Conservation (phyloP, 306 rosid genomes). For the Pueraria montana region DNA sequence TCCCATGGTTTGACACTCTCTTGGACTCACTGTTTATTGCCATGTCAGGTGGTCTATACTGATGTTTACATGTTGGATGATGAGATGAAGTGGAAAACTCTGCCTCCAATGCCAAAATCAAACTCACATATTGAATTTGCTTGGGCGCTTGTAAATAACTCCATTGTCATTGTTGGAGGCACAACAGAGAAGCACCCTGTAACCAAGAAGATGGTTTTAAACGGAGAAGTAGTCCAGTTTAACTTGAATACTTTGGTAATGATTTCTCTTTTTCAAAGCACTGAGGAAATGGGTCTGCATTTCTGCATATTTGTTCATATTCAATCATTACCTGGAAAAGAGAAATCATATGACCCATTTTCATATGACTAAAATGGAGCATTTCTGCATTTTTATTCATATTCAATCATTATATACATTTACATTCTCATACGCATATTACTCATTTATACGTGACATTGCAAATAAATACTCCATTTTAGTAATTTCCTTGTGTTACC, state of each 20-base stretch:
- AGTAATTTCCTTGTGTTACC: slow-evolving; percentile 19
- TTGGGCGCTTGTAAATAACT: slow-evolving; percentile 82
- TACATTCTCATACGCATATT: neutral
- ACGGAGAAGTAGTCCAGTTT: slow-evolving; percentile 88
- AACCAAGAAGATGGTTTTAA: slow-evolving; percentile 88
- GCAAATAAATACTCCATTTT: slow-evolving; percentile 22
- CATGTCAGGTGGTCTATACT: slow-evolving; percentile 77
- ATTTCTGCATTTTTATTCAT: slow-evolving; percentile 40
- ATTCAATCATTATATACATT: neutral
- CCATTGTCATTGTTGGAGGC: slow-evolving; percentile 83
- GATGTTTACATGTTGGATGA: slow-evolving; percentile 91
- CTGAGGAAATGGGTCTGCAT: slow-evolving; percentile 26
- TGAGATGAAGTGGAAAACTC: slow-evolving; percentile 87
- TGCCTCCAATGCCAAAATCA: slow-evolving; percentile 87
- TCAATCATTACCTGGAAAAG: slow-evolving; percentile 27
- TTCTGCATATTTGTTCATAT: slow-evolving; percentile 40
- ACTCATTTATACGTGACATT: neutral
- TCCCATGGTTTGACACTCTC: neutral
- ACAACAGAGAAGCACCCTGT: slow-evolving; percentile 94
- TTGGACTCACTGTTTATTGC: slow-evolving; percentile 24
- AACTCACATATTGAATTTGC: slow-evolving; percentile 95
- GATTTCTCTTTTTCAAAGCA: slow-evolving; percentile 36
- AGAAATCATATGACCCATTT: no score
- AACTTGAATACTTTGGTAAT: slow-evolving; percentile 77
- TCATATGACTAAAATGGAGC: no score